phyloP scores from a whole-genome alignment of 345 rosid species.

The Aquilaria yunnanensis region DNA sequence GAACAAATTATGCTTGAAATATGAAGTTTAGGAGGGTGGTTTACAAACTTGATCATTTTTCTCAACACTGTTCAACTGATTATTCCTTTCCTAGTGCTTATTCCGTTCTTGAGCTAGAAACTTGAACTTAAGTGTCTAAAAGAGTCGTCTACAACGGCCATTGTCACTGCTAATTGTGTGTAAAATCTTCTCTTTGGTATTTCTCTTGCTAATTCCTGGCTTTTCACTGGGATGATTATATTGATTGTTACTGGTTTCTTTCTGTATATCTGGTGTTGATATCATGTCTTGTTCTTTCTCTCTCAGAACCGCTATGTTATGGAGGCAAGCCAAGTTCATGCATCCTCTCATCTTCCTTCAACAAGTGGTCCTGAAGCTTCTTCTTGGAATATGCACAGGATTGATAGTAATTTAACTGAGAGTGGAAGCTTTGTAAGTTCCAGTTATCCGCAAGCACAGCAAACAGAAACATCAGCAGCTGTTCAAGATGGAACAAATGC shows the following conservation, averaged over 20 bases:
- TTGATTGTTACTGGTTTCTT: background rate
- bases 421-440: constrained; percentile 47
- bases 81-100: no score
- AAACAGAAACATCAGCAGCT: constrained; percentile 31
- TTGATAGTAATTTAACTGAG: constrained; percentile 44
- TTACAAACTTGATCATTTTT: background rate
- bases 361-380: constrained; percentile 33
- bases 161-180: no score
- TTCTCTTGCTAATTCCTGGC: background rate
- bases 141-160: no score
- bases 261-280: constrained; percentile 2
- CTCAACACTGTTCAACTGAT: no score
- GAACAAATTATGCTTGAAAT: background rate
- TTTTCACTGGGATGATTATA: background rate
- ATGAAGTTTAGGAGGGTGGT: background rate
- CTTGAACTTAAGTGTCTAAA: no score
- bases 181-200: background rate
- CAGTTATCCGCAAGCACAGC: constrained; percentile 50
- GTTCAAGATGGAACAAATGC: constrained; percentile 44
- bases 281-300: constrained; percentile 5
- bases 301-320: constrained; percentile 51
- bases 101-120: no score
- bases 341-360: constrained; percentile 42
- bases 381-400: constrained; percentile 53
- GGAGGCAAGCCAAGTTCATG: constrained; percentile 60